Conservation (phyloP, 2,329 filamentous ascomycete genomes). For the Trichoderma brevicompactum region DNA sequence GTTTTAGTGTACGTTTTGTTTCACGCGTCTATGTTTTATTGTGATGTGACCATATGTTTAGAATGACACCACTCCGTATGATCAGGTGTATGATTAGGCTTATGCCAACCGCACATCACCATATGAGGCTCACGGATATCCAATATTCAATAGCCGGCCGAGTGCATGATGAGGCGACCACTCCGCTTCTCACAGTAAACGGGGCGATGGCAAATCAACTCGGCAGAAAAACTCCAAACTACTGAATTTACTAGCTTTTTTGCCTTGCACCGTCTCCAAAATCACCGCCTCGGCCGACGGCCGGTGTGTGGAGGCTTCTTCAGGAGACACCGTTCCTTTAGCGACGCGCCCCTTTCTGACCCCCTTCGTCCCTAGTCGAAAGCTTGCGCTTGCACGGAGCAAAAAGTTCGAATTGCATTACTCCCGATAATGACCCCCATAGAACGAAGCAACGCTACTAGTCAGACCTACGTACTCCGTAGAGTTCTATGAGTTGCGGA, state of each 20-base stretch:
- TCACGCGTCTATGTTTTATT: not conserved
- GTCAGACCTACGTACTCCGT: too few relatives aligned
- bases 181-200: not conserved
- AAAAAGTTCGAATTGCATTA: not conserved
- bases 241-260: not conserved
- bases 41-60: too few relatives aligned
- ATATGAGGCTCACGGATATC: not conserved
- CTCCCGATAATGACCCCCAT: constrained; percentile 1
- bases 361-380: constrained; percentile 21
- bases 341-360: constrained; percentile 18
- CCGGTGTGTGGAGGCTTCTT: constrained; percentile 10
- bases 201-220: not conserved
- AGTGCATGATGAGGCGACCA: too few relatives aligned
- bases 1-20: constrained; percentile 1
- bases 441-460: too few relatives aligned
- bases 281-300: constrained; percentile 1
- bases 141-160: not conserved
- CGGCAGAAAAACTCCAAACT: not conserved
- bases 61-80: too few relatives aligned
- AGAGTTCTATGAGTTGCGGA: too few relatives aligned
- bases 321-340: constrained; percentile 20
- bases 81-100: not conserved
- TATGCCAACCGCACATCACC: not conserved
- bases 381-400: constrained; percentile 13
- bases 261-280: not conserved